Conservation (phyloP, 2,329 filamentous ascomycete genomes). For the Aureobasidium sp. region DNA sequence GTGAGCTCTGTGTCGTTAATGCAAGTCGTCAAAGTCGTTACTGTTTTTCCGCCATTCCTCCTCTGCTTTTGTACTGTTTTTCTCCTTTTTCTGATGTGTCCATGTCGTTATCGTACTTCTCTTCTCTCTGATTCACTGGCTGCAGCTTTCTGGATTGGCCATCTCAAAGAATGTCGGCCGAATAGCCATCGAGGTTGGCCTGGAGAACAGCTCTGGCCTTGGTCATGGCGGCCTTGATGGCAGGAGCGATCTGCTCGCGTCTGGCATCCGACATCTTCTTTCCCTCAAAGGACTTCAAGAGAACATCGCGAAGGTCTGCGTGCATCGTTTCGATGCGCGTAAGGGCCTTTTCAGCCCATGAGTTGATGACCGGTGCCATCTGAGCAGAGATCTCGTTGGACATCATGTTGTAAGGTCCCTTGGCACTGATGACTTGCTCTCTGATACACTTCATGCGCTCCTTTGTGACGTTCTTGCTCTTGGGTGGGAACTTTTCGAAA, state of each 20-base stretch:
- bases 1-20: neutral
- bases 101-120: neutral
- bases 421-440: neutral
- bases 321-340: neutral
- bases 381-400: neutral
- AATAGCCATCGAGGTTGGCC: neutral
- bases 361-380: neutral
- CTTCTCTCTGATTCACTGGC: neutral
- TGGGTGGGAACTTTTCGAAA: neutral
- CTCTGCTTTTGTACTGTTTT: neutral
- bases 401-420: neutral
- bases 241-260: neutral
- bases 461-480: neutral
- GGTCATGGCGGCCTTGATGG: neutral
- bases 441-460: neutral
- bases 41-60: neutral
- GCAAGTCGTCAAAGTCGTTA: neutral
- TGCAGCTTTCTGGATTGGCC: neutral
- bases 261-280: neutral
- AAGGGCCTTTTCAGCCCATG: neutral
- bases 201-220: neutral
- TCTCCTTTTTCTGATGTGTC: neutral
- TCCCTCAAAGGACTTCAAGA: constrained; percentile 1
- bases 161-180: neutral
- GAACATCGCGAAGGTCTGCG: neutral